Conservation (phyloP, 2,329 filamentous ascomycete species). For the Endocalyx cinctus region DNA sequence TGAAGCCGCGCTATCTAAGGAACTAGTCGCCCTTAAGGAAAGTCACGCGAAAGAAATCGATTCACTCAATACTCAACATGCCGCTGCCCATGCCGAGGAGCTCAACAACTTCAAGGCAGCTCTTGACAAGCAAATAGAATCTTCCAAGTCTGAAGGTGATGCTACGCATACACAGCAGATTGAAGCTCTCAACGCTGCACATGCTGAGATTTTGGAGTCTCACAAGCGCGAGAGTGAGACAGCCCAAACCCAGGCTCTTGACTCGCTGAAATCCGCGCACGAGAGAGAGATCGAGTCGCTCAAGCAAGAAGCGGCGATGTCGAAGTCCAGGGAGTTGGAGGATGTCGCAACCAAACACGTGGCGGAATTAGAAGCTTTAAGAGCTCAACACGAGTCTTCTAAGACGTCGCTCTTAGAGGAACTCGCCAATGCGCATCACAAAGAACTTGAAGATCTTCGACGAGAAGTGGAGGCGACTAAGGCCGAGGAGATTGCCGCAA, state of each 20-base stretch:
- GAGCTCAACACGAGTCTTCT: constrained; percentile 15
- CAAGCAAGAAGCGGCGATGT: constrained; percentile 20
- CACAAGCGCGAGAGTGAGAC: constrained; percentile 26
- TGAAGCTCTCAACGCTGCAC: constrained; percentile 25
- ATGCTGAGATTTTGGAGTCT: constrained; percentile 25
- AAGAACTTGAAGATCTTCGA: constrained; percentile 15
- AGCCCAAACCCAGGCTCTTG: constrained; percentile 19
- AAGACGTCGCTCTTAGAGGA: constrained; percentile 12
- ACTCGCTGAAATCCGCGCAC: constrained; percentile 23
- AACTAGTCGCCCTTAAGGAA: constrained; percentile 23
- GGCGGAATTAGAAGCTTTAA: constrained; percentile 18
- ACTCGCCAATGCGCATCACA: constrained; percentile 13
- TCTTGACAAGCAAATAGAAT: constrained; percentile 27
- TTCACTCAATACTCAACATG: constrained; percentile 21
- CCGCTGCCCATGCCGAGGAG: constrained; percentile 24
- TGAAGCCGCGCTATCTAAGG: constrained; percentile 19
- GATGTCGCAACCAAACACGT: constrained; percentile 17
- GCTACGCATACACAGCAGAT: constrained; percentile 24
- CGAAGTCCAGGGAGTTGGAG: constrained; percentile 19
- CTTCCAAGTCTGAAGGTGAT: constrained; percentile 26
- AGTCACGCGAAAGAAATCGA: constrained; percentile 25
- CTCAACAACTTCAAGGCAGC: constrained; percentile 26
- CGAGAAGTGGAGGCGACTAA: constrained; percentile 14
- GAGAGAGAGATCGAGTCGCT: constrained; percentile 22
- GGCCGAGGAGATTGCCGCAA: constrained; percentile 9